phyloP scores from a whole-genome alignment of 805 yeast species.

The Ogataea chonburiensis region DNA sequence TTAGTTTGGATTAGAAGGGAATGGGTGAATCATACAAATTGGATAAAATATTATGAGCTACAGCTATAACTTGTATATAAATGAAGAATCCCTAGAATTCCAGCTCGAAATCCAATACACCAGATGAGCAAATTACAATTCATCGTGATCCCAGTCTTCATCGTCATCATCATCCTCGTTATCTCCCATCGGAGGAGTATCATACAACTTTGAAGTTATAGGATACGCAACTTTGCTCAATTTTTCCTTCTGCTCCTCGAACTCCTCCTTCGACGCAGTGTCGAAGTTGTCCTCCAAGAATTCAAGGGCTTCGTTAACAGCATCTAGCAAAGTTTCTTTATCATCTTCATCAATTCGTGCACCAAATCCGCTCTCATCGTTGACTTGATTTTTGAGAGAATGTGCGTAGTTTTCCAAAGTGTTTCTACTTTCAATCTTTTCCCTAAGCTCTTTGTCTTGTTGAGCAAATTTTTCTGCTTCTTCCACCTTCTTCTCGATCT shows the following conservation, averaged over 20 bases:
- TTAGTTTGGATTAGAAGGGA: too few species aligned
- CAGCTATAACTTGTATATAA: too few species aligned
- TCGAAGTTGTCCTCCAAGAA: slow-evolving; percentile 73
- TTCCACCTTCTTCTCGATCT: slow-evolving; percentile 95
- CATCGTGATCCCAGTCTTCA: slow-evolving; percentile 67
- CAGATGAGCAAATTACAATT: slow-evolving; percentile 43
- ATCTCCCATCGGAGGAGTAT: slow-evolving; percentile 43
- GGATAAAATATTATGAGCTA: too few species aligned
- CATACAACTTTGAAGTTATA: slow-evolving; percentile 83
- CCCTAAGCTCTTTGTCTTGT: slow-evolving; percentile 81
- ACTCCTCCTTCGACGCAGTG: slow-evolving; percentile 87
- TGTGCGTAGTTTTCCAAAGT: slow-evolving; percentile 86
- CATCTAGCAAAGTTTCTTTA: slow-evolving; percentile 83
- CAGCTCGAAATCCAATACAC: too few species aligned
- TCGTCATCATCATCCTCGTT: slow-evolving; percentile 54
- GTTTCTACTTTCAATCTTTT: slow-evolving; percentile 86
- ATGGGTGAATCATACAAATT: too few species aligned
- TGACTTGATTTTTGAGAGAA: slow-evolving; percentile 65
- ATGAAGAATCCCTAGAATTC: too few species aligned
- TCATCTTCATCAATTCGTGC: slow-evolving; percentile 85
- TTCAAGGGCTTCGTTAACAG: slow-evolving; percentile 73
- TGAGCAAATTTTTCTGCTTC: slow-evolving; percentile 95
- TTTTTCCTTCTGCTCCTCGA: slow-evolving; percentile 85
- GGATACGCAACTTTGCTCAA: slow-evolving; percentile 84
- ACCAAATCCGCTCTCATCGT: slow-evolving; percentile 59